Evolutionary conservation across 441 rosid genomes (phyloP), one percentile per base, ranked within the genome.

Genomic region (California macrophylla): DNA sequence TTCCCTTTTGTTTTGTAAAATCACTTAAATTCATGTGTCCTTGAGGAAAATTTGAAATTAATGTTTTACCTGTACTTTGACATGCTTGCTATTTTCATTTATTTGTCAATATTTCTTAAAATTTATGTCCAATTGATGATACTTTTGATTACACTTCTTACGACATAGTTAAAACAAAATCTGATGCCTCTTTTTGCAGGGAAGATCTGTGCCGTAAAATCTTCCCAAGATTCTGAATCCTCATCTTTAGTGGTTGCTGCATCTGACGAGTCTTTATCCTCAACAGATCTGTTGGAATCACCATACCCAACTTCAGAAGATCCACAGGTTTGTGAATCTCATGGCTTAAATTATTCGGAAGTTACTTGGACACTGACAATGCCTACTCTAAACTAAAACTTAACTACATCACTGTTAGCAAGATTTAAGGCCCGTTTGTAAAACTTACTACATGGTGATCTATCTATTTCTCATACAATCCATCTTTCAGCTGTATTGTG

Each of bases 151-250:
- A 3, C 20, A 45, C n/a, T 3, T 47, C 7, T 47, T 47, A 47
- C 21, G n/a, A 21, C 21, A 47, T 15, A 12, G 20, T 47, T 15
- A n/a, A n/a, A n/a, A 47, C 6, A 4, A n/a, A 47, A 2, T 47
- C 3, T 1, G 24, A 26, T 26, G 15, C 65, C 26, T 68, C 18
- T 26, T 63, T 9, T 63, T 9, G 15, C 20, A 91, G 97, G 91
- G 75, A 91, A 85, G 82, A 75, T 86, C 30, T 81, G 78, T 77
- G 87, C 85, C 75, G 84, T 80, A 78, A 87, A 79, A 73, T 80
- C 85, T 66, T 80, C 94, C 0, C 68, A 75, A 76, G 95, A 91
- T 69, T 83, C 88, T 28, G 91, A 89, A 12, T 64, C 88, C 36
- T 77, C 91, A 15, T 86, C 88, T 13, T 6, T 82, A 67, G 72